Base-by-base conservation (phyloP, 83 land plant species). In the Larix sibirica region DNA sequence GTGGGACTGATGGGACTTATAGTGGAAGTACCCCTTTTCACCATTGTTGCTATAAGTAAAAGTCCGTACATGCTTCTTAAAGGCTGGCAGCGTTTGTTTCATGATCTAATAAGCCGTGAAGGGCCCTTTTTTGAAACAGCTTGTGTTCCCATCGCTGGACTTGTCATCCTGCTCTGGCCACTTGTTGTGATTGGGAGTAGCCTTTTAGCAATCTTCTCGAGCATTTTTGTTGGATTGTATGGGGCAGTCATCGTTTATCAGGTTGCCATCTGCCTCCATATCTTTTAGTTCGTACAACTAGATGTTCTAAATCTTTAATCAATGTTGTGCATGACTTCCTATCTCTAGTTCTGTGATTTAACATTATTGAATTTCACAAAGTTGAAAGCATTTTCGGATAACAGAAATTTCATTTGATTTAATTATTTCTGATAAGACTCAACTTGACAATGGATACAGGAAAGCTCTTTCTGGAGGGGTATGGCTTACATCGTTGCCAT, bases 71-170 rank as follows among this genome's bases (percentile, higher is more conserved):
- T 95, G 93, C 84, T 95, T 62, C 86, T 95, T 80, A 93, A 89
- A 77, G 98, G 98, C 23, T 95, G 98, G 98, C 87, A 85, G 50
- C 86, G 96, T 42, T 80, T 95, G 31, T 33, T 89, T 23, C 89
- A 89, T 69, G 96, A 93, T 80, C 81, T 95, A 4, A 81, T 91
- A 28, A 87, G 89, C 79, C 89, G 95, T 38, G 96, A 92, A 87
- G 96, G 96, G 20, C 92, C 94, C 31, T 95, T 92, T 80, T 83
- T 92, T 13, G 96, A 95, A 82, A 89, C 93, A 21, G 93, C 89
- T 70, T 95, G 98, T 88, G 89, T 95, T 44, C 98, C 98, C 6
- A 79, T 95, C 84, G 98, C 98, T 78, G 96, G 98, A 33, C 83
- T 95, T 75, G 88, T 90, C 7, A 90, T 95, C 75, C 82, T 95